Base-by-base conservation (phyloP, 345 rosid genomes). In the Syzygium grande region DNA sequence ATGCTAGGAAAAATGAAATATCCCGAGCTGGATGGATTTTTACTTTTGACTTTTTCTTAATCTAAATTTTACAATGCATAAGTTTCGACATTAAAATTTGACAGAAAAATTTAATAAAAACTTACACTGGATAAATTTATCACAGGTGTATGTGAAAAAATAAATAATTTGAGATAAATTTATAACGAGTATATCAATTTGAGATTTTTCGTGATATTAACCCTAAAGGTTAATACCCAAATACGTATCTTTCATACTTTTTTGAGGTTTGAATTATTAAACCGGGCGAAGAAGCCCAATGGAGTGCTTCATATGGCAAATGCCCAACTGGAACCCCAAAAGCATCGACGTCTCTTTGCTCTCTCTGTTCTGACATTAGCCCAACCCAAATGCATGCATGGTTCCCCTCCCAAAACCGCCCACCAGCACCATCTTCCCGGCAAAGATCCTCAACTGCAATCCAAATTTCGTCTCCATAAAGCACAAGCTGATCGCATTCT, bases 401-500 rank as follows among this genome's bases (percentile, higher is more conserved):
- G 90, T 89, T 54, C 63, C 89, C 34, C 77, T 88, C 65, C 55
- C 86, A 49, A 85, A 88, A 84, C 87, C 88, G 90, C 85, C 86
- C 68, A n/a, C 89, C 90, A 85, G 51, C 78, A 51, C 73, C 51
- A 53, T 41, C 51, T 80, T 87, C 89, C 88, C 86, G 55, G 78
- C 84, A 59, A 85, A 89, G 53, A 87, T 87, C 88, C 85, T 86
- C 88, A 59, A 63, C 86, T 84, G 30, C 63, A 49, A 10, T 87
- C 85, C 94, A 87, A 89, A 86, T 65, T 91, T 90, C 91, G 46
- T 84, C 61, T 92, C 94, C 84, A 90, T 59, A 86, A 93, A 90
- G 91, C 94, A 91, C 88, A 91, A 91, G 61, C 91, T 91, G 85
- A 91, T 97, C 87, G 19, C 90, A 65, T 88, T 95, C 41, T 93